Base-by-base conservation (phyloP, 805 yeast genomes). In the Starmera pachycereana region DNA sequence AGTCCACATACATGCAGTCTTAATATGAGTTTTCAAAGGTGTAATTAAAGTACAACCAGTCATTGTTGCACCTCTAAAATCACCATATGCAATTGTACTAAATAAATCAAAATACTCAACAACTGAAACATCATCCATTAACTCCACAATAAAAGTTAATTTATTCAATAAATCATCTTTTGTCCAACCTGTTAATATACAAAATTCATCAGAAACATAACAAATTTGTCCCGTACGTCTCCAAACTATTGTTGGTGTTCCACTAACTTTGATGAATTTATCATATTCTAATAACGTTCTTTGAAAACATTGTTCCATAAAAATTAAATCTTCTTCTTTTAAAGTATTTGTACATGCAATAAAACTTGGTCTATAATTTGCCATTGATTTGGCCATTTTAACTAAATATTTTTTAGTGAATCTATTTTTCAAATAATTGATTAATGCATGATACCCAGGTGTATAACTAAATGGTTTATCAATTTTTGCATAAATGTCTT, bases 221-320 rank as follows among this genome's bases (percentile, higher is more conserved):
- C 96, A 92, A 11, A 90, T 83, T 58, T 90, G 96, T 8, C 96
- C 96, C 1, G 96, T 88, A 39, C 97, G 71, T 48, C 98, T 68
- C 97, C 97, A 90, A 4, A 88, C 90, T 18, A 90, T 74, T 0
- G 96, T 88, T 2, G 97, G 97, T 0, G 97, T 90, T 0, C 97
- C 97, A 29, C 87, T 77, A 16, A 83, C 77, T 18, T 78, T 71
- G 32, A 92, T 82, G 56, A 85, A 84, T 57, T 81, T 83, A 44
- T 87, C 89, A 57, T 88, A 90, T 44, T 94, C 96, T 35, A 90
- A 63, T 31, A 90, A 64, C 0, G 97, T 88, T 35, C 98, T 66
- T 60, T 90, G 97, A 63, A 89, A 90, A 51, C 96, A 85, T 63
- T 90, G 95, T 56, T 90, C 98, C 82, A 92, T 87, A 54, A 90